Conservation (phyloP, 345 rosid species). For the Boechera retrofracta region DNA sequence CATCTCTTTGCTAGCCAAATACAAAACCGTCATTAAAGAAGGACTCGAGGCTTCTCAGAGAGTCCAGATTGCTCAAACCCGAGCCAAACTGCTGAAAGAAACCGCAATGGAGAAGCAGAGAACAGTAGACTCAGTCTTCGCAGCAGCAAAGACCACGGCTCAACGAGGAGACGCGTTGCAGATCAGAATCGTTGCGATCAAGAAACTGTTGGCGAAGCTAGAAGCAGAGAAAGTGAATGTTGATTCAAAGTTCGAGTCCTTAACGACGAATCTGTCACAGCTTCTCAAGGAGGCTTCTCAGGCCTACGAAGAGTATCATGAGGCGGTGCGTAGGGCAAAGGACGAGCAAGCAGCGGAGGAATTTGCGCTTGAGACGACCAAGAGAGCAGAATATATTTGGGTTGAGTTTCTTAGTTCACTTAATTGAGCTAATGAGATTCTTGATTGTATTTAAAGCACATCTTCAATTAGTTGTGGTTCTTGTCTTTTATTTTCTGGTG, state of each 20-base stretch:
- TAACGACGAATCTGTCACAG: constrained; percentile 26
- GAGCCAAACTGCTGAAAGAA: constrained; percentile 43
- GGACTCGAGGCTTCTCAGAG: constrained; percentile 49
- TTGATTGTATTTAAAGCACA: constrained; percentile 35
- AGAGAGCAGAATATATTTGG: constrained; percentile 46
- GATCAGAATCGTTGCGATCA: constrained; percentile 40
- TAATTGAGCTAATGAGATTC: constrained; percentile 48
- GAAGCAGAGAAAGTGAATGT: constrained; percentile 41
- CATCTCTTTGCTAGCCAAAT: constrained; percentile 50
- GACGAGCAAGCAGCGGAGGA: constrained; percentile 48
- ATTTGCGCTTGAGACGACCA: constrained; percentile 44
- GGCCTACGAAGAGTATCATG: constrained; percentile 44
- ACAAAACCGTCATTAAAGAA: constrained; percentile 49
- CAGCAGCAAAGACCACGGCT: constrained; percentile 28
- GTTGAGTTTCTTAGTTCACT: constrained; percentile 46
- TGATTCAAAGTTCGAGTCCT: constrained; percentile 33
- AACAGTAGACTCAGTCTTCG: constrained; percentile 28
- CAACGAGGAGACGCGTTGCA: constrained; percentile 38
- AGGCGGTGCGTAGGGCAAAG: constrained; percentile 42
- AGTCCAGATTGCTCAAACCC: constrained; percentile 41
- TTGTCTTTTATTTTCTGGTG: constrained; percentile 35
- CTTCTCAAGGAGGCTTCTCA: constrained; percentile 46
- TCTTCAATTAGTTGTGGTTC: constrained; percentile 39
- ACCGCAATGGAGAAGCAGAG: constrained; percentile 47
- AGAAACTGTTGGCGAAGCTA: constrained; percentile 45